Evolutionary conservation across 2,329 filamentous ascomycete genomes (phyloP).

Genomic region (Grosmannia penicillata): DNA sequence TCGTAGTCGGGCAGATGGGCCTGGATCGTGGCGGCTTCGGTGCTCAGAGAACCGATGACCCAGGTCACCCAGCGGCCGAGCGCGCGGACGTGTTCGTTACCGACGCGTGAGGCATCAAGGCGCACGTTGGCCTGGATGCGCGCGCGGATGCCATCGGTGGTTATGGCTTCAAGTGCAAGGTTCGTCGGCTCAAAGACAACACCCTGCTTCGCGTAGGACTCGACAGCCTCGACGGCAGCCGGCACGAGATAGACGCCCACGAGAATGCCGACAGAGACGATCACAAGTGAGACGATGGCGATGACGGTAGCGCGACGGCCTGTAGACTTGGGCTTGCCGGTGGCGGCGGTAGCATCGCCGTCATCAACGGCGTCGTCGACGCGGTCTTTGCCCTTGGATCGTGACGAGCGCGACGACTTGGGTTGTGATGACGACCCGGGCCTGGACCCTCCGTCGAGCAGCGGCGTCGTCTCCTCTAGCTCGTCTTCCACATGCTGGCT

Average conservation of each 20-base stretch:
- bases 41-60: conserved; percentile 65
- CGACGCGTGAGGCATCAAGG: conserved; percentile 64
- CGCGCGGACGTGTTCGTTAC: conserved; percentile 54
- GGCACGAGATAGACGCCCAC: conserved; percentile 69
- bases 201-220: conserved; percentile 77
- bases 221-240: conserved; percentile 57
- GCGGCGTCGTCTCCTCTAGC: conserved; percentile 36
- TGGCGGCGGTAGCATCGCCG: conserved; percentile 7
- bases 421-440: neutral
- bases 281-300: conserved; percentile 51
- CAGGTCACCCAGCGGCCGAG: conserved; percentile 68
- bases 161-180: conserved; percentile 76
- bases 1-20: conserved; percentile 76
- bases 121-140: conserved; percentile 70
- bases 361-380: conserved; percentile 13
- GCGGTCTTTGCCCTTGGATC: too few species aligned
- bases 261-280: conserved; percentile 53
- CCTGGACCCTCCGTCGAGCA: conserved; percentile 20
- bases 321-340: conserved; percentile 22
- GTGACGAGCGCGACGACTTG: too few species aligned
- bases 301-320: conserved; percentile 67
- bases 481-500: too few species aligned
- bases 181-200: conserved; percentile 69
- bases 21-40: conserved; percentile 53
- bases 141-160: conserved; percentile 58